Base-by-base conservation (phyloP, 2,329 filamentous ascomycete genomes). In the Emericellopsis atlantica region DNA sequence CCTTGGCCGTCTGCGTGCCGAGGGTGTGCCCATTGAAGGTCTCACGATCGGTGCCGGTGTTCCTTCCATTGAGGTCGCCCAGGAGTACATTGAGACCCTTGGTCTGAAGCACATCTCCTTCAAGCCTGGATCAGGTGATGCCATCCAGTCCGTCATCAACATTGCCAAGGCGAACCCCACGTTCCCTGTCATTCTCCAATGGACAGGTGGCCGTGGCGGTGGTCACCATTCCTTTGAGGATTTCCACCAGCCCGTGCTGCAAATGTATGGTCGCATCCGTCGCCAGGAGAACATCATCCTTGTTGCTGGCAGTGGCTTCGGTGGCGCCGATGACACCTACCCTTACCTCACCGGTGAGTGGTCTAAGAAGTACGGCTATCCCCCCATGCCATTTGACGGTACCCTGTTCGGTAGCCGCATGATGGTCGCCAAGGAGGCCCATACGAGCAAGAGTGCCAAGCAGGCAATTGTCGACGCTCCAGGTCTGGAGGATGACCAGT, bases 201-300 rank as follows among this genome's bases (percentile, higher is more conserved):
- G 89, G 89, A 95, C 89, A 45, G 89, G 89, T 56, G 89, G 89
- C 33, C 83, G 89, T 62, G 89, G 88, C 49, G 89, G 89, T 66
- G 89, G 89, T 43, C 89, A 95, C 60, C 89, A 95, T 66, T 95
- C 88, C 1, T 94, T 81, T 47, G 89, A 95, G 59, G 89, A 95
- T 60, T 95, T 95, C 72, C 89, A 95, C 61, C 81, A 89, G 54
- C 89, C 89, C 5, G 81, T 95, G 36, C 68, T 95, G 7, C 80
- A 86, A 53, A 93, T 94, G 84, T 95, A 95, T 59, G 77, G 80
- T 49, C 81, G 88, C 43, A 88, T 95, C 49, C 79, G 89, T 55
- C 79, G 86, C 55, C 83, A 82, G 49, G 74, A 84, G 50, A 95
- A 95, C 65, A 80, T 95, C 46, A 82, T 94, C 45, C 71, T 95